Evolutionary conservation across 2,329 filamentous ascomycete species (phyloP), one percentile per base, ranked within the genome.

Genomic region (Fusarium marasasianum): DNA sequence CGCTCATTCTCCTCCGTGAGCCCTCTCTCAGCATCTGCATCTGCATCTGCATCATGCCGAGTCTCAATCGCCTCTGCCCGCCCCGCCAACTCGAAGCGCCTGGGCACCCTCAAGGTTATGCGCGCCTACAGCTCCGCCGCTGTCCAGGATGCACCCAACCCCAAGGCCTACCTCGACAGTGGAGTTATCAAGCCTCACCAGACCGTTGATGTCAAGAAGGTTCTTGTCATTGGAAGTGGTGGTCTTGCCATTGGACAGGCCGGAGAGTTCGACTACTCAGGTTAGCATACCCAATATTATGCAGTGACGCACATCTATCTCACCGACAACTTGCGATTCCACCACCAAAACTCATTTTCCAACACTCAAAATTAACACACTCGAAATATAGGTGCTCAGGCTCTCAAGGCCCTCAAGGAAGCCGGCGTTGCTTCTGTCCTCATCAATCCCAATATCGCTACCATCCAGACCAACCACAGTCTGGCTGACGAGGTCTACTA

Each of bases 401-500:
- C 96, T 62, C 89, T 99, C 73, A 98, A 98, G 86, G 96, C 96
- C 44, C 89, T 99, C 71, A 98, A 98, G 85, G 96, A 98, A 86
- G 96, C 95, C 73, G 94, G 94, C 71, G 94, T 98, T 69, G 86
- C 92, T 77, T 98, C 96, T 15, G 93, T 98, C 63, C 91, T 98
- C 75, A 95, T 98, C 83, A 98, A 98, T 86, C 96, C 96, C 79
- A 98, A 98, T 83, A 98, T 98, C 82, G 96, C 96, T 69, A 98
- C 96, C 66, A 98, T 98, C 81, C 96, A 98, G 86, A 98, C 96
- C 78, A 95, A 97, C 83, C 96, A 98, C 88, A 92, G 93, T 80
- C 93, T 98, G 81, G 95, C 95, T 80, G 96, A 98, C 82, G 95
- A 98, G 86, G 93, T 98, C 80, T 98, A 98, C 89, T 98, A 98